These are phyloP conservation scores for Aspergillus calidoustus DNA, from an alignment of 2,329 filamentous ascomycete species.

Conservation along the genomic window DNA sequence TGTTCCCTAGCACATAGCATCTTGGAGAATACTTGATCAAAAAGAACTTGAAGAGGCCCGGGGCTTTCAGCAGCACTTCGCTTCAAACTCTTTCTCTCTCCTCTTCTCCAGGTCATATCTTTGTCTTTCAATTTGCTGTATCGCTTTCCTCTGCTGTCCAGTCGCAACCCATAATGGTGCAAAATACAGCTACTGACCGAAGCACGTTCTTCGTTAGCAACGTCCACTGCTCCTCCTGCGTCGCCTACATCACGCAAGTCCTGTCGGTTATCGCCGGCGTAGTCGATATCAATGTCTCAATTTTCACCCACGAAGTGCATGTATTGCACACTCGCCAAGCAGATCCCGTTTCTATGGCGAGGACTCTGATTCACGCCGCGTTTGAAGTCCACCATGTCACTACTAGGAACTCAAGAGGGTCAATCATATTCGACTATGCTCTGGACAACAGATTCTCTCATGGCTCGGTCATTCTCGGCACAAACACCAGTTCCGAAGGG, in stretches of 20 bases:
- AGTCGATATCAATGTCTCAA: conserved; percentile 45
- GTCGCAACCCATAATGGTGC: conserved; percentile 25
- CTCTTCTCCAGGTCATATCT: not conserved
- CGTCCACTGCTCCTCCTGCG: conserved; percentile 55
- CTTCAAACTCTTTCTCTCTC: not conserved
- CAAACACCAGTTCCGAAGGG: conserved; percentile 25
- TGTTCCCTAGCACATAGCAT: not conserved
- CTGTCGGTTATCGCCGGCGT: conserved; percentile 43
- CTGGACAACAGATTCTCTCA: conserved; percentile 37
- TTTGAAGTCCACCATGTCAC: conserved; percentile 54
- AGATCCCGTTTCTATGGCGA: conserved; percentile 39
- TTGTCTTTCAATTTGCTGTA: not conserved
- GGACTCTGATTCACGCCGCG: conserved; percentile 48
- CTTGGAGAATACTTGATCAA: not conserved
- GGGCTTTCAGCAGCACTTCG: not conserved
- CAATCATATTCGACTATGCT: conserved; percentile 41
- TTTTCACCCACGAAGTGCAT: conserved; percentile 50
- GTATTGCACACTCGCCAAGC: conserved; percentile 43
- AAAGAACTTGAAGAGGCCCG: not conserved
- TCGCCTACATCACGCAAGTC: conserved; percentile 51
- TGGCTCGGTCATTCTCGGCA: conserved; percentile 29
- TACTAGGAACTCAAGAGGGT: conserved; percentile 41
- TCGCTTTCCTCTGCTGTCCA: not conserved
- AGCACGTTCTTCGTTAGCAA: conserved; percentile 52
- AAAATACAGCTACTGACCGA: conserved; percentile 16